Conservation (phyloP, 2,329 filamentous ascomycete species). For the Pseudogymnoascus verrucosus region DNA sequence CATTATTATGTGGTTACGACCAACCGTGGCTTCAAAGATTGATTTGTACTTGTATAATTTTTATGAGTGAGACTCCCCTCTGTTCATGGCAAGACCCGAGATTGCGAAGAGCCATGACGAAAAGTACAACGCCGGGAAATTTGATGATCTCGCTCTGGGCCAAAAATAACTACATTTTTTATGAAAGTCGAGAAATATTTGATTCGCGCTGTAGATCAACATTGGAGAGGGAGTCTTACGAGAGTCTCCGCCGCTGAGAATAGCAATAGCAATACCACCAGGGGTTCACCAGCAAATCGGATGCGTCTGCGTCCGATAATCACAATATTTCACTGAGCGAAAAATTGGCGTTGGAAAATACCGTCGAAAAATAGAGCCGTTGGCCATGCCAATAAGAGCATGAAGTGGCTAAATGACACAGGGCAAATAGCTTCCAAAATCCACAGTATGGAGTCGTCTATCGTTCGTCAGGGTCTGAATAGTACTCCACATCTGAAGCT, state of each 20-base stretch:
- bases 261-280: background rate
- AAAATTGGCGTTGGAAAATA: background rate
- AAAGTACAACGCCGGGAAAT: background rate
- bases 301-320: background rate
- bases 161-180: slow-evolving; percentile 2
- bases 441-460: background rate
- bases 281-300: background rate
- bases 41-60: background rate
- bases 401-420: slow-evolving; percentile 6
- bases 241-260: slow-evolving; percentile 5
- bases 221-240: background rate
- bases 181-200: slow-evolving; percentile 2
- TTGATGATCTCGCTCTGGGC: background rate
- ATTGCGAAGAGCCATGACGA: background rate
- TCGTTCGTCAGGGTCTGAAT: background rate
- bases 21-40: background rate
- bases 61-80: background rate
- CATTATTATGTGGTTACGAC: background rate
- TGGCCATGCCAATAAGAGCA: background rate
- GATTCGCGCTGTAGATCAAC: background rate
- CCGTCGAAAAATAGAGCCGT: background rate
- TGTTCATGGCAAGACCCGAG: background rate
- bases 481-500: background rate
- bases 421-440: background rate
- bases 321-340: background rate